phyloP scores from a whole-genome alignment of 192 early-diverging fungal genomes.

The Entomortierella beljakovae region DNA sequence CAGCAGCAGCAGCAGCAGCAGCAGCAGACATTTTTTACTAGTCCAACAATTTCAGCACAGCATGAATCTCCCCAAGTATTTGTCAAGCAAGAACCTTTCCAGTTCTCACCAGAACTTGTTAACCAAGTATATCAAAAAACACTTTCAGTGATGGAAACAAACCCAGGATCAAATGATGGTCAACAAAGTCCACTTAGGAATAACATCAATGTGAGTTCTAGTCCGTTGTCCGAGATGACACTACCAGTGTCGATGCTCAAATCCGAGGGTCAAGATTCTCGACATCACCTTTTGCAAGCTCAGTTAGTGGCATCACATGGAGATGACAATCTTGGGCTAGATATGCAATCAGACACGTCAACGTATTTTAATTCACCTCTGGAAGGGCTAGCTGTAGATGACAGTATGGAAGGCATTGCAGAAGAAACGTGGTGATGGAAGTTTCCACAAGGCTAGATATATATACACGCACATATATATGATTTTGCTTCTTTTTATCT shows the following conservation, averaged over 20 bases:
- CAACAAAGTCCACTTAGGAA: slow-evolving; percentile 7
- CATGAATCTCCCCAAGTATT: slow-evolving; percentile 24
- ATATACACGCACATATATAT: not conserved
- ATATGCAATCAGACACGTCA: slow-evolving; percentile 21
- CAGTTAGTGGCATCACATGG: slow-evolving; percentile 18
- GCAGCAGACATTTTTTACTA: slow-evolving; percentile 13
- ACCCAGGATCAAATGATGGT: not conserved
- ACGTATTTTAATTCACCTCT: slow-evolving; percentile 48
- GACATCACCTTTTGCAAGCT: slow-evolving; percentile 24
- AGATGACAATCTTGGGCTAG: slow-evolving; percentile 19
- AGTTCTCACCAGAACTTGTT: slow-evolving; percentile 48
- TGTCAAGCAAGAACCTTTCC: slow-evolving; percentile 48
- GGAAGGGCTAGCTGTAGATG: slow-evolving; percentile 37
- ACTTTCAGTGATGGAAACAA: slow-evolving; percentile 36
- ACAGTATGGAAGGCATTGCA: slow-evolving; percentile 48
- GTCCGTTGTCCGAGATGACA: slow-evolving; percentile 40
- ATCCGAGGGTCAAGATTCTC: slow-evolving; percentile 9
- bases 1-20: slow-evolving; percentile 24
- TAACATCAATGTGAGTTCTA: slow-evolving; percentile 19
- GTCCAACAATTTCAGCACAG: not conserved
- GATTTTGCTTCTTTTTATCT: slow-evolving; percentile 5
- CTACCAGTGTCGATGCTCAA: slow-evolving; percentile 33
- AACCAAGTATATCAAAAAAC: slow-evolving; percentile 55
- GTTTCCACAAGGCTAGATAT: not conserved
- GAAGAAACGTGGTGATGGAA: slow-evolving; percentile 36